A percentile compares a stretch with the other conserved stretches of the same genome.
Conservation (phyloP, 139 green algal species). For the Chlorella sp. region DNA sequence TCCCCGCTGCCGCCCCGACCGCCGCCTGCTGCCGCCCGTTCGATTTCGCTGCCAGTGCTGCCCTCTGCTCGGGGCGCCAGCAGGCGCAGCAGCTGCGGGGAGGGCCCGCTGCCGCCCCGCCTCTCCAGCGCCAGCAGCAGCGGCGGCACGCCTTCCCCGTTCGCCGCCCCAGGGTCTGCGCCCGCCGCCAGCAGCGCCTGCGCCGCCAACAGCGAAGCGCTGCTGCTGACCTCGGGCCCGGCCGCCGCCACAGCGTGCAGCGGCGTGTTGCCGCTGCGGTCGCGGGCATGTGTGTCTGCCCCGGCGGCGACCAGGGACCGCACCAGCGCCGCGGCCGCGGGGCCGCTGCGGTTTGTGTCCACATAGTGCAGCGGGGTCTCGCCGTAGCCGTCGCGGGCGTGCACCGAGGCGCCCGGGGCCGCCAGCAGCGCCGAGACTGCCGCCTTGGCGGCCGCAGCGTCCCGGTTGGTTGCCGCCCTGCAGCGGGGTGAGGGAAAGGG, state of each 20-base stretch:
- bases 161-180: background rate
- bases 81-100: background rate
- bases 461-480: conserved; percentile 25
- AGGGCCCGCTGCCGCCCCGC: too few relatives aligned
- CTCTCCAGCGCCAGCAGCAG: conserved; percentile 26
- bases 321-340: background rate
- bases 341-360: conserved; percentile 8
- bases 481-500: background rate
- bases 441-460: background rate
- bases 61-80: background rate
- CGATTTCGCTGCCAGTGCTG: background rate
- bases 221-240: background rate
- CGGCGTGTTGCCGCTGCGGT: conserved; percentile 7
- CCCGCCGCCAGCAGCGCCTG: conserved; percentile 13
- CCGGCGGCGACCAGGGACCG: background rate
- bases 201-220: background rate
- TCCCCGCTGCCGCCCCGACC: background rate
- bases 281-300: background rate
- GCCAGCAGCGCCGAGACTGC: background rate
- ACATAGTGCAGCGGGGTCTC: conserved; percentile 14
- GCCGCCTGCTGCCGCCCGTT: background rate
- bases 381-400: background rate
- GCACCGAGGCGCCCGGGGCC: background rate
- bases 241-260: conserved; percentile 3
- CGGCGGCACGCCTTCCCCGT: background rate